A percentile compares a stretch with the other conserved stretches of the same genome.
phyloP scores from a whole-genome alignment of 2,329 filamentous ascomycete genomes.

The Verticillium alfalfae region DNA sequence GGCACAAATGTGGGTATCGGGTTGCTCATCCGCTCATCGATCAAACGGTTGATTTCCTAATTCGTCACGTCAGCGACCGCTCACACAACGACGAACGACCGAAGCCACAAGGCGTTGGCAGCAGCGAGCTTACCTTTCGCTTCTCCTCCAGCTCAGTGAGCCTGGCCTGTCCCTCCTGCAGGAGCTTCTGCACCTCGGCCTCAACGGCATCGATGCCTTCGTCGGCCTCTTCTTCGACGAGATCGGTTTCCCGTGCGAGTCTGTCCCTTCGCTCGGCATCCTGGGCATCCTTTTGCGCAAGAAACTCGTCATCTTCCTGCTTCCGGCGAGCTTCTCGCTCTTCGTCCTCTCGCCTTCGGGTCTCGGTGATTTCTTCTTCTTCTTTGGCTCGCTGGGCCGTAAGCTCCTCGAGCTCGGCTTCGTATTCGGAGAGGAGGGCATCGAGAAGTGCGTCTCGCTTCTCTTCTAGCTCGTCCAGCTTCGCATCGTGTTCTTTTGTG shows the following conservation, averaged over 20 bases:
- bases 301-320: conserved; percentile 28
- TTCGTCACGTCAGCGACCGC: not conserved
- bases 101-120: not conserved
- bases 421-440: conserved; percentile 22
- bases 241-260: conserved; percentile 19
- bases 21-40: conserved; percentile 32
- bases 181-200: conserved; percentile 18
- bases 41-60: conserved; percentile 36
- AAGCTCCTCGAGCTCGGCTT: conserved; percentile 22
- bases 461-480: conserved; percentile 32
- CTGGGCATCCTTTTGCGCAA: conserved; percentile 17
- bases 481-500: conserved; percentile 23
- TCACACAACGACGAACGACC: not conserved
- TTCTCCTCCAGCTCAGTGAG: conserved; percentile 26
- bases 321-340: conserved; percentile 27
- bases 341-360: conserved; percentile 33
- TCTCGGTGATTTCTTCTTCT: conserved; percentile 24
- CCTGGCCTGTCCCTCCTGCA: conserved; percentile 24
- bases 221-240: conserved; percentile 30
- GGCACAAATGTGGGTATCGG: conserved; percentile 22
- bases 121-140: conserved; percentile 16
- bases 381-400: conserved; percentile 20
- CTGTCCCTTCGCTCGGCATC: conserved; percentile 22
- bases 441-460: conserved; percentile 26
- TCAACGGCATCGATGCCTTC: conserved; percentile 26